Conservation (phyloP, 176 grass and related monocot genomes). For the Bonia amplexicaulis region DNA sequence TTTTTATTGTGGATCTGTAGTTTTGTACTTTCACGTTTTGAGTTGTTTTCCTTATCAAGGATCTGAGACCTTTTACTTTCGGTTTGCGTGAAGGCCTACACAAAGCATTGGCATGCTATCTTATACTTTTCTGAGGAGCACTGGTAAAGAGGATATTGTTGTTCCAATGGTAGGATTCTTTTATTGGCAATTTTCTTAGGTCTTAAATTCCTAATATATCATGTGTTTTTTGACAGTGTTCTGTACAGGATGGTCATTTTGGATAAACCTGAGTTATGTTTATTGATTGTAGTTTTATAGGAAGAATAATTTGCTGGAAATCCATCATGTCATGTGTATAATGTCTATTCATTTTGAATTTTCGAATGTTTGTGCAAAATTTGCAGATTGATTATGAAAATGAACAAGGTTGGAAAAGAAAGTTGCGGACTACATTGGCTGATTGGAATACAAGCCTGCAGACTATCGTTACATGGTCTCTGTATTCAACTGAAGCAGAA, state of each 20-base stretch:
- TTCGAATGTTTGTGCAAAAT: conserved; percentile 9
- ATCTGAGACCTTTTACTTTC: conserved; percentile 17
- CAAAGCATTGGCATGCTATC: conserved; percentile 98
- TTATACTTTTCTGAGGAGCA: conserved; percentile 88
- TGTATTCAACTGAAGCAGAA: conserved; percentile 83
- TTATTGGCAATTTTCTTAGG: not conserved
- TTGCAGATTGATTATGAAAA: conserved; percentile 90
- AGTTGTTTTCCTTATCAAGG: conserved; percentile 26
- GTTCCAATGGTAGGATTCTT: conserved; percentile 86
- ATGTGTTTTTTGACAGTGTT: not conserved
- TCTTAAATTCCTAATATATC: conserved; percentile 9
- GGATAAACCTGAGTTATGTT: not conserved
- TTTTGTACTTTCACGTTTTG: not conserved
- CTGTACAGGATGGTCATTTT: not conserved
- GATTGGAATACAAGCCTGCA: conserved; percentile 84
- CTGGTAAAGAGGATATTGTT: conserved; percentile 82
- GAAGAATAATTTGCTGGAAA: conserved; percentile 9
- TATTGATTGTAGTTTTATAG: not conserved
- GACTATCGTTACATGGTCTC: conserved; percentile 73
- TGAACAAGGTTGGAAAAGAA: conserved; percentile 62
- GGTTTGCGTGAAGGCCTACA: conserved; percentile 54
- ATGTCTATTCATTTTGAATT: not conserved
- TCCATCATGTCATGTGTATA: not conserved
- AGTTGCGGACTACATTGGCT: conserved; percentile 33
- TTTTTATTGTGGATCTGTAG: not conserved